A percentile compares a stretch with the other conserved stretches of the same genome.
phyloP scores from a whole-genome alignment of 441 rosid species.

The Syzygium malaccense region DNA sequence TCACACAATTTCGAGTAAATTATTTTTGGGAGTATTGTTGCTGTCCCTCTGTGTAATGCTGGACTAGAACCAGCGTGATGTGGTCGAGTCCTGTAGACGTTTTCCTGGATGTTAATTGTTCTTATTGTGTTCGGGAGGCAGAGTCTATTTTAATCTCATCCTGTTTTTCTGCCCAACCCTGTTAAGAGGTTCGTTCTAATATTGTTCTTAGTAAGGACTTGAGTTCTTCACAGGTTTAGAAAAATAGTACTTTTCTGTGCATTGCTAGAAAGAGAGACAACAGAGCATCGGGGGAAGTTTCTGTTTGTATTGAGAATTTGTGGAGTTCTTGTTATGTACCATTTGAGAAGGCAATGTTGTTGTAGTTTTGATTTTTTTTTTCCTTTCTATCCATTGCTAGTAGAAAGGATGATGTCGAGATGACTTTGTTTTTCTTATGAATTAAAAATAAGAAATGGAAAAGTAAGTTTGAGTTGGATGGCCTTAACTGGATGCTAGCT shows the following conservation, averaged over 20 bases:
- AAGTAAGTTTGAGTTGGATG: neutral
- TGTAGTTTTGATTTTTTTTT: too few relatives aligned
- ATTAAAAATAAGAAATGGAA: neutral
- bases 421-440: neutral
- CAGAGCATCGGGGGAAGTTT: too few relatives aligned
- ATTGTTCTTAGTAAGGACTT: too few relatives aligned
- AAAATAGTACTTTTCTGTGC: too few relatives aligned
- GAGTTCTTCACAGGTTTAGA: too few relatives aligned
- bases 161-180: neutral
- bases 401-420: neutral
- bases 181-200: too few relatives aligned
- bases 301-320: neutral
- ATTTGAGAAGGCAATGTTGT: neutral
- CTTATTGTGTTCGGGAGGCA: neutral
- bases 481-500: neutral
- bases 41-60: neutral
- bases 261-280: too few relatives aligned
- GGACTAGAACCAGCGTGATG: accelerated
- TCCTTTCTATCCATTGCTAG: neutral
- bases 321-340: neutral
- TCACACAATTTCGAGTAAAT: neutral
- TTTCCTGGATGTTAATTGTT: neutral
- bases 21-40: neutral
- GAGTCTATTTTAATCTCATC: neutral
- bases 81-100: neutral